A percentile compares a stretch with the other conserved stretches of the same genome.
Evolutionary conservation across 2,329 filamentous ascomycete species (phyloP).

Genomic region (Fusarium anthophilum): DNA sequence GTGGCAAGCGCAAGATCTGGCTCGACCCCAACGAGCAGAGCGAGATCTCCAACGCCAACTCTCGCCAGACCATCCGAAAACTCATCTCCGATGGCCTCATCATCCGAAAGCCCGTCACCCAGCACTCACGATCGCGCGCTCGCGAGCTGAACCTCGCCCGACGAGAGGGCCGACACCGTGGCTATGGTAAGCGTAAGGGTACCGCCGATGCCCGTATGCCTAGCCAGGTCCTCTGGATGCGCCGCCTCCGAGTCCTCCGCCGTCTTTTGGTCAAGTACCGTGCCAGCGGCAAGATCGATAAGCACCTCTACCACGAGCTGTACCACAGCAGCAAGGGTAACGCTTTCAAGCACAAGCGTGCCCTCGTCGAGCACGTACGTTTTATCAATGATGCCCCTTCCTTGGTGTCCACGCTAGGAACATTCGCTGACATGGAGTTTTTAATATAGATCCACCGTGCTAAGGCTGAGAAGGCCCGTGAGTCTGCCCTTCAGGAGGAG

Average conservation of each 20-base stretch:
- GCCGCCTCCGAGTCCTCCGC: slow-evolving; percentile 98
- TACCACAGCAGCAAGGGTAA: slow-evolving; percentile 99
- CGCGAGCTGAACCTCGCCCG: slow-evolving; percentile 94
- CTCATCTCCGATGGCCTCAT: slow-evolving; percentile 99
- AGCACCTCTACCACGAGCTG: slow-evolving; percentile 99
- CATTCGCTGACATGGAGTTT: slow-evolving; percentile 29
- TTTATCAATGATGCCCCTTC: slow-evolving; percentile 20
- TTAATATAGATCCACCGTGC: slow-evolving; percentile 91
- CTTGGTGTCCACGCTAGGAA: neutral
- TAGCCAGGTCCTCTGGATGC: slow-evolving; percentile 98
- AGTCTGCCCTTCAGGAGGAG: slow-evolving; percentile 96
- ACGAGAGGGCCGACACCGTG: slow-evolving; percentile 96
- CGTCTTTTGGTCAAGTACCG: slow-evolving; percentile 99
- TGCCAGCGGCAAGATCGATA: slow-evolving; percentile 99
- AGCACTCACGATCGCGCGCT: slow-evolving; percentile 98
- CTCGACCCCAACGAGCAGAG: slow-evolving; percentile 99
- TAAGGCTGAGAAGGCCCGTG: slow-evolving; percentile 99
- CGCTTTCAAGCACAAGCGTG: slow-evolving; percentile 99
- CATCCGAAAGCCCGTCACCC: slow-evolving; percentile 99
- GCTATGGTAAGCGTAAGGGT: slow-evolving; percentile 99
- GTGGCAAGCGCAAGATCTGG: slow-evolving; percentile 99
- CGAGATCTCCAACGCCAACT: slow-evolving; percentile 99
- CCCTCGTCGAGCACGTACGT: slow-evolving; percentile 99
- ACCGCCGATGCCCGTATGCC: slow-evolving; percentile 99
- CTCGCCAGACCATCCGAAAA: slow-evolving; percentile 99